Evolutionary conservation across 805 yeast species (phyloP), one percentile per base, ranked within the genome.

Genomic region (Pichia pseudocactophila): DNA sequence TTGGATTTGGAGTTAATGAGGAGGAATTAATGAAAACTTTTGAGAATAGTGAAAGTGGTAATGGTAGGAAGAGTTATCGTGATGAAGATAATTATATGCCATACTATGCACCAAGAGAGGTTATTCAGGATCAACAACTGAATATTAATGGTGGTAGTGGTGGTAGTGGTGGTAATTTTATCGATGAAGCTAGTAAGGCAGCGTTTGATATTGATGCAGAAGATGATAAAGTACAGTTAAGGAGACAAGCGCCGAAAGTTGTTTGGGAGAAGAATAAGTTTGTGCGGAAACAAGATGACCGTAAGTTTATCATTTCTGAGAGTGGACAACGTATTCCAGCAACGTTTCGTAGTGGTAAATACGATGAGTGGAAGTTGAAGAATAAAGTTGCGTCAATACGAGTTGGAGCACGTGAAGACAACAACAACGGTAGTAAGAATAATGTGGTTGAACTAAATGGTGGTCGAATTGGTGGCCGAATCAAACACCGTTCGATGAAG

Each of bases 211-310:
- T 92, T 52, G 80, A 73, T 45, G 77, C 71, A 36, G 88, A 84
- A 53, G 78, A 76, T 50, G 78, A 74, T 47, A 83, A 80, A 52
- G 72, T 78, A 35, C 80, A 74, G 56, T 74, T 65, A 38, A 80
- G 82, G 60, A 78, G 72, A 46, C 89, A 82, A 57, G 68, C 72
- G 3, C 76, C 74, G 37, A 78, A 80, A 18, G 80, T 83, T 72
- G 74, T 76, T 58, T 90, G 98, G 98, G 97, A 90, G 65, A 82
- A 84, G 62, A 92, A 94, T 56, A 87, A 87, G 50, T 90, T 85
- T 62, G 74, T 89, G 57, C 85, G 85, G 59, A 71, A 85, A 16
- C 80, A 75, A 54, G 85, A 92, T 49, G 95, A 86, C 56, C 76
- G 81, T 64, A 89, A 86, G 65, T 90, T 72, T 63, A 92, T 92